Evolutionary conservation across 768 basidiomycete species (phyloP).

Genomic region (Trametes cinnabarina): DNA sequence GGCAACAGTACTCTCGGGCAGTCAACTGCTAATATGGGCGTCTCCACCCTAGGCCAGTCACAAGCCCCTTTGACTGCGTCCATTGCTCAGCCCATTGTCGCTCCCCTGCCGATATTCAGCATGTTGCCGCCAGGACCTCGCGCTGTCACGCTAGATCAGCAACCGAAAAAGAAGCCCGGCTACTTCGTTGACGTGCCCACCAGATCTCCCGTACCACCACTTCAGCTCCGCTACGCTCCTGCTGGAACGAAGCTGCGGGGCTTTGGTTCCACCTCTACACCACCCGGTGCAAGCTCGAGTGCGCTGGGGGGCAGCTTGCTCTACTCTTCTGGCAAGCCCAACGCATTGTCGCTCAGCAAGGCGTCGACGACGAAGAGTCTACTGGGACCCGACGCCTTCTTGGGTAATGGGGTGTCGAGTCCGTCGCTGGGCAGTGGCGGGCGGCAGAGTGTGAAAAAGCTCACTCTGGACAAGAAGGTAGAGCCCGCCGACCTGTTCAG

Average conservation of each 20-base stretch:
- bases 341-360: conserved; percentile 51
- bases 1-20: conserved; percentile 31
- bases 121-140: conserved; percentile 73
- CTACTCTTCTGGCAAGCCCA: conserved; percentile 54
- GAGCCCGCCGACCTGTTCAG: conserved; percentile 68
- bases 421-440: conserved; percentile 67
- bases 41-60: conserved; percentile 38
- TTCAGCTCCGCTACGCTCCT: conserved; percentile 63
- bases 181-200: conserved; percentile 78
- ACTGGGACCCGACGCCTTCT: conserved; percentile 56
- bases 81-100: conserved; percentile 80
- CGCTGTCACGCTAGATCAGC: conserved; percentile 55
- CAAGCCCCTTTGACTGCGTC: conserved; percentile 72
- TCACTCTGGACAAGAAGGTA: conserved; percentile 83
- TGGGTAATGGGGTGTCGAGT: conserved; percentile 53
- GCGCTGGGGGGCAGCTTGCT: conserved; percentile 42
- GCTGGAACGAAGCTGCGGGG: conserved; percentile 68
- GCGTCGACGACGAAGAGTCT: conserved; percentile 40
- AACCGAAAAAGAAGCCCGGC: conserved; percentile 70
- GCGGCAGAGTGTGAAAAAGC: conserved; percentile 87
- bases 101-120: conserved; percentile 69
- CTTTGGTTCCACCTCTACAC: conserved; percentile 50
- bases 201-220: conserved; percentile 65
- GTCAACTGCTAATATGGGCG: conserved; percentile 35
- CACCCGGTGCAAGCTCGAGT: conserved; percentile 34